Conservation (phyloP, 495 filamentous ascomycete species). For the Penicillium turbatum region DNA sequence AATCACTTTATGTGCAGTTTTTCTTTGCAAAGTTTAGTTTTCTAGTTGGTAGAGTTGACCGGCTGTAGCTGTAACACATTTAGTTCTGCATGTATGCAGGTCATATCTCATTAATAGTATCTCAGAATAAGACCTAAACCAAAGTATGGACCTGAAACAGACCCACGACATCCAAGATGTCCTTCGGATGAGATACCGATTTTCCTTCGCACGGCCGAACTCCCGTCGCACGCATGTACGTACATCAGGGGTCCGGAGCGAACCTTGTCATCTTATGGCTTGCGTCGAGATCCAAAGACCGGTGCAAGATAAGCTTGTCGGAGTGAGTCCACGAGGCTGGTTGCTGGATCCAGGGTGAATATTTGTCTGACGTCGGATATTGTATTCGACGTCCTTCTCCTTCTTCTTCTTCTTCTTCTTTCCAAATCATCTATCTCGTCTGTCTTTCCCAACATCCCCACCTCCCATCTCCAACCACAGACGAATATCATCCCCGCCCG, state of each 20-base stretch:
- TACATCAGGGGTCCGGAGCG: conserved; percentile 9
- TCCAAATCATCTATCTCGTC: background rate
- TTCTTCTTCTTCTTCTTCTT: conserved; percentile 9
- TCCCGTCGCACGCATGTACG: background rate
- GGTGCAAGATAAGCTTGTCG: conserved; percentile 26
- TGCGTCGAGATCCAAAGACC: background rate
- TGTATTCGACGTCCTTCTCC: conserved; percentile 11
- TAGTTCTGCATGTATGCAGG: background rate
- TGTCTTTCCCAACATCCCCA: background rate
- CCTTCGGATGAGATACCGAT: conserved; percentile 13
- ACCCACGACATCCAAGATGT: conserved; percentile 14
- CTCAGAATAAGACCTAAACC: conserved; percentile 20
- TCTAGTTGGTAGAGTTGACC: too few species aligned
- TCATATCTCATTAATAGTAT: conserved; percentile 22
- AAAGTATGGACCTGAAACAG: background rate
- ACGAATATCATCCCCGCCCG: conserved; percentile 22
- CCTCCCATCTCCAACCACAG: too few species aligned
- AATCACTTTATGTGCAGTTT: conserved; percentile 7
- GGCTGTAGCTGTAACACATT: too few species aligned
- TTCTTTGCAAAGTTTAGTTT: background rate
- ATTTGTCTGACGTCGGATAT: conserved; percentile 17
- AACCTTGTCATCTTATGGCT: conserved; percentile 18
- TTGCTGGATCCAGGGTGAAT: conserved; percentile 11
- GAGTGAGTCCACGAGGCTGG: conserved; percentile 12
- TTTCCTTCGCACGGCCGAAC: conserved; percentile 9